Evolutionary conservation across 2,329 filamentous ascomycete species (phyloP).

Genomic region (Colletotrichum horii): DNA sequence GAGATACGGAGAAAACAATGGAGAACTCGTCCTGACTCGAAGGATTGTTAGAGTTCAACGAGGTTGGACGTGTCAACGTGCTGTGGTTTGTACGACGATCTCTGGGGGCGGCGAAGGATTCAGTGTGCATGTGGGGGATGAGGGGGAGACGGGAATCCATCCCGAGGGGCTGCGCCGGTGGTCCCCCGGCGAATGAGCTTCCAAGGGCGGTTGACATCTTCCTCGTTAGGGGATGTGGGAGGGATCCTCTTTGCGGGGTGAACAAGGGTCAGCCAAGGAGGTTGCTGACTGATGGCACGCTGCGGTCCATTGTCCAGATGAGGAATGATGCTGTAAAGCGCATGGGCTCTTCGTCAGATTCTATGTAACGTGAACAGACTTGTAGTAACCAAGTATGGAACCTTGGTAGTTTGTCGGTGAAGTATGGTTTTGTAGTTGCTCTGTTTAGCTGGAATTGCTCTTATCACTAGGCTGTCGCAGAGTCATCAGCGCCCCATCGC

Average conservation of each 20-base stretch:
- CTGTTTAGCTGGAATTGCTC: background rate
- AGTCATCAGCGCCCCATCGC: background rate
- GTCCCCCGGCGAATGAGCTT: background rate
- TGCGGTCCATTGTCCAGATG: background rate
- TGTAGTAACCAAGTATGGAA: background rate
- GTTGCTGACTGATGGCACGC: slow-evolving; percentile 1
- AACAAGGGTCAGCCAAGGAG: background rate
- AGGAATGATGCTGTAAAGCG: background rate
- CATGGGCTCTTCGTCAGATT: background rate
- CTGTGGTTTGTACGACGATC: background rate
- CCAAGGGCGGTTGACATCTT: background rate
- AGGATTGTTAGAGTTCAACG: background rate
- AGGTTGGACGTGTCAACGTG: background rate
- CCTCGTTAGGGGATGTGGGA: background rate
- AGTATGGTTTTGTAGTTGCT: background rate
- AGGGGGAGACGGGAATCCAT: background rate
- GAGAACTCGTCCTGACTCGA: background rate
- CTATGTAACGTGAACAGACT: background rate
- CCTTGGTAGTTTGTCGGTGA: background rate
- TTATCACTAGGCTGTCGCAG: background rate
- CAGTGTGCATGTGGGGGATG: background rate
- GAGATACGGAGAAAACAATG: background rate
- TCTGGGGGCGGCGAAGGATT: background rate
- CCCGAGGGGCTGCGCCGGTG: background rate
- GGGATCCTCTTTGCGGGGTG: background rate